Conservation (phyloP, 257 asterid species). For the Solanum okadae region DNA sequence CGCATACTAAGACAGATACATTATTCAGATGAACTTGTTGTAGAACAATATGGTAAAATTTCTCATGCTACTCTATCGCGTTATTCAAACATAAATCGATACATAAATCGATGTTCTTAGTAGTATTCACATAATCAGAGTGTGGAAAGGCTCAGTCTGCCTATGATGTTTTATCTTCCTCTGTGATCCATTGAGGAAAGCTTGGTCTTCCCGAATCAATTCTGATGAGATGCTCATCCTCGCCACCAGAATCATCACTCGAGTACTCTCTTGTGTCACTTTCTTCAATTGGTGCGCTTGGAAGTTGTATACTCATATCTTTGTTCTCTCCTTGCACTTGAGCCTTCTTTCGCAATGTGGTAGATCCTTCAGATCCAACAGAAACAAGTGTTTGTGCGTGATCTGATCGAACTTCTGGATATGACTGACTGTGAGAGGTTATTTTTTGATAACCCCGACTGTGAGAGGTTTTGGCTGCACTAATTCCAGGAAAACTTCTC, state of each 20-base stretch:
- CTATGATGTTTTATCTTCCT: background rate
- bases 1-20: background rate
- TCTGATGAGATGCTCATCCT: constrained; percentile 68
- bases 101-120: background rate
- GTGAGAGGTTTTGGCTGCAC: constrained; percentile 25
- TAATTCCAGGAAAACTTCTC: constrained; percentile 23
- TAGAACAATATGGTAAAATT: background rate
- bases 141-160: background rate
- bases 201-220: constrained; percentile 63
- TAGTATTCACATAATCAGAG: background rate
- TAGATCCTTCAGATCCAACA: constrained; percentile 68
- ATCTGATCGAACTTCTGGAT: constrained; percentile 40
- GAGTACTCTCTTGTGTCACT: constrained; percentile 31
- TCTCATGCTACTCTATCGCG: background rate
- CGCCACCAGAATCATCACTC: constrained; percentile 82
- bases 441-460: constrained; percentile 12
- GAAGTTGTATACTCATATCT: constrained; percentile 4
- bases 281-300: constrained; percentile 11
- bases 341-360: constrained; percentile 31
- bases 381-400: constrained; percentile 24
- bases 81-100: too few relatives aligned
- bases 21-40: background rate
- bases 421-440: constrained; percentile 51
- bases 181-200: background rate
- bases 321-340: constrained; percentile 14